phyloP scores from a whole-genome alignment of 345 rosid genomes.

The Crucihimalaya himalaica region DNA sequence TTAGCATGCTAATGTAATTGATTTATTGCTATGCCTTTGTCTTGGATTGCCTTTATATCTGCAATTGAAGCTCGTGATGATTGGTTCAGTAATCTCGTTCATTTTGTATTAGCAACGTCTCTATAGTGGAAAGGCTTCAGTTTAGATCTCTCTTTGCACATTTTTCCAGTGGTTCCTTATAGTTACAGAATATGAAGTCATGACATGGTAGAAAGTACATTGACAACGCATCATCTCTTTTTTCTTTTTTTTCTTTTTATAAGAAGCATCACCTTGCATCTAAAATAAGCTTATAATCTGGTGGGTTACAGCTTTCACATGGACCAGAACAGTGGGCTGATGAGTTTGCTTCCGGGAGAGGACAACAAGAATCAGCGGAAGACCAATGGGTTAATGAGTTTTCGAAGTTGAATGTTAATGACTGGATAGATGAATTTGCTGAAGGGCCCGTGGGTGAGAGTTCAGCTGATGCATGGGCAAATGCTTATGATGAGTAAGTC shows the following conservation, averaged over 20 bases:
- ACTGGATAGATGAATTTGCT: slow-evolving; percentile 95
- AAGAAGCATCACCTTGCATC: slow-evolving; percentile 28
- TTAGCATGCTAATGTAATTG: slow-evolving; percentile 16
- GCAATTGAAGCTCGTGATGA: slow-evolving; percentile 4
- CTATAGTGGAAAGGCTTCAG: slow-evolving; percentile 2
- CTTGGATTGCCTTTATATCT: not conserved
- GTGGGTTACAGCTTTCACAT: slow-evolving; percentile 48
- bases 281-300: slow-evolving; percentile 25
- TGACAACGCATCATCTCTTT: slow-evolving; percentile 8
- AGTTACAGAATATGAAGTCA: slow-evolving; percentile 21
- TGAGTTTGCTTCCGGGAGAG: slow-evolving; percentile 73
- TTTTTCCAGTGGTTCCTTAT: slow-evolving; percentile 2
- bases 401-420: slow-evolving; percentile 85
- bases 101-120: slow-evolving; percentile 2
- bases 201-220: not conserved
- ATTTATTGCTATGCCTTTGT: not conserved
- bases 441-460: slow-evolving; percentile 68
- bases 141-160: slow-evolving; percentile 13
- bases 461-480: slow-evolving; percentile 82
- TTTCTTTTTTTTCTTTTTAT: not conserved
- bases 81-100: not conserved
- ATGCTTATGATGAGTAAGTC: slow-evolving; percentile 94
- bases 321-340: slow-evolving; percentile 84
- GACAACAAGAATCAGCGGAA: slow-evolving; percentile 54
- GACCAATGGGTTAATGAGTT: slow-evolving; percentile 97